Evolutionary conservation across 1,139 yeast species (phyloP), one percentile per base, ranked within the genome.

Genomic region (Suzukiozyma palmioleophila): DNA sequence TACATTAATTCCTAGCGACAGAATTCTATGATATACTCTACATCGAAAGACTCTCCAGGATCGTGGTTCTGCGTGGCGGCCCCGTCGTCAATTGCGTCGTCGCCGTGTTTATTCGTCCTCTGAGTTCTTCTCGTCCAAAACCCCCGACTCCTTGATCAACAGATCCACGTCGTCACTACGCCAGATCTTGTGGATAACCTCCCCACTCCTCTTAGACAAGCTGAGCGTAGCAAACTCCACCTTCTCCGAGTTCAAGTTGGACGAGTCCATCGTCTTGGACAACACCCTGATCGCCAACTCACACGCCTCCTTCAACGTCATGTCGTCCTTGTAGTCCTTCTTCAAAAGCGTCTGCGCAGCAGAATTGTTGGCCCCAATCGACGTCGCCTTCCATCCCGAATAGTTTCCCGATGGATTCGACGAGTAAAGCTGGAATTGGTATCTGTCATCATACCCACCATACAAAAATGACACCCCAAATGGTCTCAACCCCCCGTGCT

Each of bases 361-460:
- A 4, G 96, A 80, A 49, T 88, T 90, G 66, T 92, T 94, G 42
- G 97, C 96, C 32, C 99, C 99, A 47, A 92, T 92, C 53, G 90
- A 79, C 32, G 97, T 90, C 34, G 98, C 98, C 63, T 86, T 89
- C 99, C 99, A 94, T 22, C 98, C 98, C 29, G 95, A 81, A 60
- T 89, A 94, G 65, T 94, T 94, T 28, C 99, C 99, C 0, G 96
- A 85, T 11, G 99, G 99, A 59, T 94, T 92, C 15, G 96, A 85
- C 14, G 96, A 90, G 65, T 84, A 94, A 51, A 94, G 73, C 64
- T 94, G 98, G 71, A 84, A 92, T 37, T 90, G 88, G 54, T 83
- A 84, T 54, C 88, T 70, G 43, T 88, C 94, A 60, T 94, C 98
- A 59, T 84, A 85, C 4, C 99, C 99, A 8, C 97, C 98, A 57